Conservation (phyloP, 2,329 filamentous ascomycete genomes). For the Colletotrichum australisinense region DNA sequence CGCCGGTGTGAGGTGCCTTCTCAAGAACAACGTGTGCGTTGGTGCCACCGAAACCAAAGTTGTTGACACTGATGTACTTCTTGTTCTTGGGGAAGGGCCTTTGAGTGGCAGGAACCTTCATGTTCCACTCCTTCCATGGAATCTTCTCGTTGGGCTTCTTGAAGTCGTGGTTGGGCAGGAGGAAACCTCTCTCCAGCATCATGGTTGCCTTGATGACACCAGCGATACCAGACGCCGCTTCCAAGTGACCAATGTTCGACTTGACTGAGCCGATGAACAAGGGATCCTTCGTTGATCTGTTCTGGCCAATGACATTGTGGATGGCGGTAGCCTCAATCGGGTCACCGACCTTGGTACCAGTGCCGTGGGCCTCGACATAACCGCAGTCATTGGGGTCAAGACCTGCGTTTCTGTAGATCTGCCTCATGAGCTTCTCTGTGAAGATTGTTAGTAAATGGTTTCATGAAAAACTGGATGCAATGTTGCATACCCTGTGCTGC, state of each 20-base stretch:
- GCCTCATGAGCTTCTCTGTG: conserved; percentile 53
- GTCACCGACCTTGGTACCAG: conserved; percentile 66
- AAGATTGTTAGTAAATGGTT: conserved; percentile 33
- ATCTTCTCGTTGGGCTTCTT: conserved; percentile 61
- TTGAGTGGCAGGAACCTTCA: conserved; percentile 57
- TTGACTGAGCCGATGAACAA: conserved; percentile 62
- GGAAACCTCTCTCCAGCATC: conserved; percentile 62
- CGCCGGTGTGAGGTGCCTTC: conserved; percentile 46
- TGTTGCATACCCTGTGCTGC: conserved; percentile 54
- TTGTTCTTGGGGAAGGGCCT: conserved; percentile 60
- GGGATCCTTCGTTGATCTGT: conserved; percentile 41
- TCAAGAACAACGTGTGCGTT: conserved; percentile 58
- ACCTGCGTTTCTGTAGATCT: conserved; percentile 46
- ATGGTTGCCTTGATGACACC: conserved; percentile 63
- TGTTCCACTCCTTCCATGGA: conserved; percentile 60
- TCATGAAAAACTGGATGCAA: not conserved
- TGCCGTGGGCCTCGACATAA: conserved; percentile 65
- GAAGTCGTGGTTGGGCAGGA: conserved; percentile 63
- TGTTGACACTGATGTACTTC: conserved; percentile 61
- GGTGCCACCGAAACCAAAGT: conserved; percentile 58
- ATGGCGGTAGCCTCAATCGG: conserved; percentile 65
- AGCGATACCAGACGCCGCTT: conserved; percentile 62
- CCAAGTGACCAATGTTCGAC: conserved; percentile 63
- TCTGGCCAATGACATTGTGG: conserved; percentile 52
- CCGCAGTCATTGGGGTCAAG: conserved; percentile 41